A percentile compares a stretch with the other conserved stretches of the same genome.
Evolutionary conservation across 176 grass and related monocot genomes (phyloP).

Genomic region (Hordeum vulgare): MorexV3_pseudomolecules_assembly NC_058520.1:533000830-533001329

Average conservation of each 20-base stretch:
- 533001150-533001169: slow-evolving; percentile 54
- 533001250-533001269: slow-evolving; percentile 37
- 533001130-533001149: slow-evolving; percentile 77
- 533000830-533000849: slow-evolving; percentile 70
- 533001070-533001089: slow-evolving; percentile 82
- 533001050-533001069: slow-evolving; percentile 47
- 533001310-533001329: slow-evolving; percentile 43
- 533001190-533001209: slow-evolving; percentile 69
- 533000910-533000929: slow-evolving; percentile 63
- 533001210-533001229: slow-evolving; percentile 44
- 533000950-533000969: slow-evolving; percentile 30
- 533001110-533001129: slow-evolving; percentile 25
- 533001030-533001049: slow-evolving; percentile 60
- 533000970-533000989: slow-evolving; percentile 36
- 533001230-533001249: slow-evolving; percentile 74
- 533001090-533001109: slow-evolving; percentile 75
- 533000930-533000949: background rate
- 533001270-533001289: slow-evolving; percentile 72
- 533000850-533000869: slow-evolving; percentile 58
- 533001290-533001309: slow-evolving; percentile 42
- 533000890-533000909: slow-evolving; percentile 52
- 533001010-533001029: slow-evolving; percentile 16
- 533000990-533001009: background rate
- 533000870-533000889: slow-evolving; percentile 59
- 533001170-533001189: slow-evolving; percentile 22